Conservation (phyloP, 768 basidiomycete genomes). For the Suillus fuscotomentosus region DNA sequence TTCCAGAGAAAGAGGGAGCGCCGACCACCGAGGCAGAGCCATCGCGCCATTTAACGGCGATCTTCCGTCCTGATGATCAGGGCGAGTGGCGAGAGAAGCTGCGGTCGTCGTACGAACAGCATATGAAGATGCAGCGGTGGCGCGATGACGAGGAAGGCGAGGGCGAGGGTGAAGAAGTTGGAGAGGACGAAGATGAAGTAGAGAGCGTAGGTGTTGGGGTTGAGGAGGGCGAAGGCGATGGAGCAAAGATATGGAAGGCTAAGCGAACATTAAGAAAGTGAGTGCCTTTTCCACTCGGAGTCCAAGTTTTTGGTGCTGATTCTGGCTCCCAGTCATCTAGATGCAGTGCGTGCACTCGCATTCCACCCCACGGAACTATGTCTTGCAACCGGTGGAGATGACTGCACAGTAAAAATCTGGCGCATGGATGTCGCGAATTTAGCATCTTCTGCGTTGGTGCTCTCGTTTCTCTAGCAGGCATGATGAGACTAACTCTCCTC, state of each 20-base stretch:
- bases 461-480: slow-evolving; percentile 9
- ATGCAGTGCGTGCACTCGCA: slow-evolving; percentile 85
- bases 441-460: slow-evolving; percentile 72
- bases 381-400: slow-evolving; percentile 92
- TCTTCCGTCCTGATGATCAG: slow-evolving; percentile 84
- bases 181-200: slow-evolving; percentile 71
- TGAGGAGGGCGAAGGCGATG: slow-evolving; percentile 66
- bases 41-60: slow-evolving; percentile 53
- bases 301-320: slow-evolving; percentile 7
- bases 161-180: slow-evolving; percentile 63
- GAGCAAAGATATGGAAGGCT: slow-evolving; percentile 77
- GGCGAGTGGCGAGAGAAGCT: slow-evolving; percentile 86
- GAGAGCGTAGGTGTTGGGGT: slow-evolving; percentile 50
- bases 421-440: slow-evolving; percentile 76
- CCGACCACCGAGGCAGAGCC: slow-evolving; percentile 17
- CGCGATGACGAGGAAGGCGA: slow-evolving; percentile 50
- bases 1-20: slow-evolving; percentile 10
- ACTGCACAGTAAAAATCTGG: slow-evolving; percentile 96
- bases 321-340: slow-evolving; percentile 68
- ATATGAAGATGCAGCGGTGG: slow-evolving; percentile 28
- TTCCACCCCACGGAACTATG: slow-evolving; percentile 87
- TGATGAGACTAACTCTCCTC: slow-evolving; percentile 12
- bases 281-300: slow-evolving; percentile 33
- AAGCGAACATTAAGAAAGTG: slow-evolving; percentile 88
- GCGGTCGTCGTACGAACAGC: slow-evolving; percentile 57